phyloP scores from a whole-genome alignment of 1,139 yeast genomes.

The Yamadazyma dushanensis region DNA sequence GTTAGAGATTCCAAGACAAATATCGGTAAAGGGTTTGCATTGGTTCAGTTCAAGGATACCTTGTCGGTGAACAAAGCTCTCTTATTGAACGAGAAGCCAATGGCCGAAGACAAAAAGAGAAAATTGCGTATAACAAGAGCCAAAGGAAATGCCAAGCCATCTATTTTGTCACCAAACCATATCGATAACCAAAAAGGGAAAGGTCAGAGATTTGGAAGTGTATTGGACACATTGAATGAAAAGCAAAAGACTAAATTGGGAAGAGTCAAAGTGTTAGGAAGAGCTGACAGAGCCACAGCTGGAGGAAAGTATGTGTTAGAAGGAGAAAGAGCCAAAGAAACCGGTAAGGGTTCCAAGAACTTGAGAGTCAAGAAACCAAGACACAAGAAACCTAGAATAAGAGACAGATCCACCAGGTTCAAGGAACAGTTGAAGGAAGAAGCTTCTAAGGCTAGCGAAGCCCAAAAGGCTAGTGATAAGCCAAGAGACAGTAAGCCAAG shows the following conservation, averaged over 20 bases:
- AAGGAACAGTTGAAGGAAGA: slow-evolving; percentile 33
- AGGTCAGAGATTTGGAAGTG: slow-evolving; percentile 17
- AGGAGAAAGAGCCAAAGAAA: slow-evolving; percentile 73
- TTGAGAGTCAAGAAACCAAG: slow-evolving; percentile 39
- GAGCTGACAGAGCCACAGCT: slow-evolving; percentile 72
- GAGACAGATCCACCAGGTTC: slow-evolving; percentile 65
- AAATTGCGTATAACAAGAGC: slow-evolving; percentile 80
- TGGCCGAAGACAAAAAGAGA: slow-evolving; percentile 52
- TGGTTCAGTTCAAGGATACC: slow-evolving; percentile 86
- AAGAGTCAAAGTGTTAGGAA: slow-evolving; percentile 66
- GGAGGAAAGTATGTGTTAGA: slow-evolving; percentile 37
- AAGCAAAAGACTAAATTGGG: slow-evolving; percentile 77
- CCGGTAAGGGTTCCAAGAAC: slow-evolving; percentile 66
- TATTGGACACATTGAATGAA: slow-evolving; percentile 43
- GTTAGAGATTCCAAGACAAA: slow-evolving; percentile 92
- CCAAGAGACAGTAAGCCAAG: too few relatives aligned
- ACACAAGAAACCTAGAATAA: slow-evolving; percentile 63
- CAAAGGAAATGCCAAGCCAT: slow-evolving; percentile 54
- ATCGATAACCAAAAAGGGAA: slow-evolving; percentile 34
- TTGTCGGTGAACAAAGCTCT: slow-evolving; percentile 82
- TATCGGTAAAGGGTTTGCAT: slow-evolving; percentile 96
- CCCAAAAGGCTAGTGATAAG: too few relatives aligned
- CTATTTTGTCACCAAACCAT: slow-evolving; percentile 46
- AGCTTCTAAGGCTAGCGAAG: too few relatives aligned
- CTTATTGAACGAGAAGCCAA: slow-evolving; percentile 68